Conservation (phyloP, 176 grass and related monocot genomes). For the Raddia distichophylla region DNA sequence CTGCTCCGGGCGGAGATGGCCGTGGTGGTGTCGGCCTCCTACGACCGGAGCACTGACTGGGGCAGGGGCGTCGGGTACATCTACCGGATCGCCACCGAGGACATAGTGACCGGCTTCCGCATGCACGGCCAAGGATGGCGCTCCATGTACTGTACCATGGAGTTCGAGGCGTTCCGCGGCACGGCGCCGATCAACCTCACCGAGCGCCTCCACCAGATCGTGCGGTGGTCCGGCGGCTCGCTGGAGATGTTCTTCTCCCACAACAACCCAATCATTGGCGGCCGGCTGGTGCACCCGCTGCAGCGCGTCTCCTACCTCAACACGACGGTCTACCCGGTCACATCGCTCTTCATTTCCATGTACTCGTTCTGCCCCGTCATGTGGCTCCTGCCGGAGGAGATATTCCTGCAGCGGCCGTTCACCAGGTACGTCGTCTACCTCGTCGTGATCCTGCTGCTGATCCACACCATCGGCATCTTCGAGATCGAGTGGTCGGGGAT, state of each 20-base stretch:
- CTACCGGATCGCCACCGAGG: conserved; percentile 49
- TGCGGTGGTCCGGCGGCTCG: conserved; percentile 42
- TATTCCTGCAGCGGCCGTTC: conserved; percentile 27
- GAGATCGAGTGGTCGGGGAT: conserved; percentile 37
- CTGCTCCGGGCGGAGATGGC: neutral
- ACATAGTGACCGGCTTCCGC: conserved; percentile 40
- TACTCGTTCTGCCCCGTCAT: conserved; percentile 14
- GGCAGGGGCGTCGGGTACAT: conserved; percentile 27
- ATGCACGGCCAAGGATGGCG: conserved; percentile 35
- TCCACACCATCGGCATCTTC: conserved; percentile 30
- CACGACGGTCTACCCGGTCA: conserved; percentile 25
- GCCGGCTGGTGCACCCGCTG: neutral
- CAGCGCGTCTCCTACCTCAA: conserved; percentile 36
- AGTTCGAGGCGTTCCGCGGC: conserved; percentile 28
- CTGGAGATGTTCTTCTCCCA: conserved; percentile 45
- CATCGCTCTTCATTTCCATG: conserved; percentile 8
- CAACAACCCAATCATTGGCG: neutral
- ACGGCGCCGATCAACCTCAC: conserved; percentile 41
- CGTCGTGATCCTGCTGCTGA: neutral
- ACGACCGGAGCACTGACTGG: conserved; percentile 29
- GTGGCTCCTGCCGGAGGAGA: conserved; percentile 32
- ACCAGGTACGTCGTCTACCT: conserved; percentile 9
- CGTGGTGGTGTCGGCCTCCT: conserved; percentile 10
- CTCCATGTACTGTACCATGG: conserved; percentile 24
- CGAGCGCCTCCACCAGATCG: conserved; percentile 25